Evolutionary conservation across 1,139 yeast genomes (phyloP), one percentile per base, ranked within the genome.

Genomic region (Nematodospora anomalae): DNA sequence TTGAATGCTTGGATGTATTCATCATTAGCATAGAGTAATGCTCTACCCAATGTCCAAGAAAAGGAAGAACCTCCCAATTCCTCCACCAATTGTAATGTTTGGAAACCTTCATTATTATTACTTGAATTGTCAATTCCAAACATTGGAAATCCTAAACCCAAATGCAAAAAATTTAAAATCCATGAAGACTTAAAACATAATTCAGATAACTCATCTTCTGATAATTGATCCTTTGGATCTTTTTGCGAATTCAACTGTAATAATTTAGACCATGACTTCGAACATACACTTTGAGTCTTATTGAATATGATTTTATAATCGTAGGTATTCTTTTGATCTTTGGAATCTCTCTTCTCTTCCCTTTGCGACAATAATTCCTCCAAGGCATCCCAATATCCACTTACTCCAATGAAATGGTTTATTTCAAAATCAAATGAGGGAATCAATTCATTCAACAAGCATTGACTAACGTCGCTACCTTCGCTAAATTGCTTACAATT

Each of bases 41-140:
- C 95, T 36, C 90, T 67, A 2, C 95, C 96, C 32, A 86, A 61
- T 1, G 95, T 85, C 96, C 96, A 87, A 1, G 92, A 77, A 43
- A 84, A 82, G 26, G 81, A 79, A 1, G 76, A 66, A 0, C 86
- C 88, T 28, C 78, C 78, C 33, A 85, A 64, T 36, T 72, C 67
- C 43, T 83, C 85, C 13, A 81, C 79, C 14, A 84, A 67, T 41
- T 75, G 78, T 40, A 86, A 71, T 0, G 84, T 69, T 37, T 75
- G 67, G 53, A 60, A 67, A 27, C 53, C 52, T 10, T 51, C 55
- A 29, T 51, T 53, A 32, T 53, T 53, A 32, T 50, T 51, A 11
- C 50, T 48, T 4, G 45, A 44, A 15, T 60, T 58, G 44, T 73
- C 79, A 15, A 71, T 66, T 0, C 76, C 79, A 49, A 68, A 69